These are phyloP conservation scores for Gamsiella multidivaricata DNA, from an alignment of 192 early-diverging fungal species.

Conservation along the genomic window DNA sequence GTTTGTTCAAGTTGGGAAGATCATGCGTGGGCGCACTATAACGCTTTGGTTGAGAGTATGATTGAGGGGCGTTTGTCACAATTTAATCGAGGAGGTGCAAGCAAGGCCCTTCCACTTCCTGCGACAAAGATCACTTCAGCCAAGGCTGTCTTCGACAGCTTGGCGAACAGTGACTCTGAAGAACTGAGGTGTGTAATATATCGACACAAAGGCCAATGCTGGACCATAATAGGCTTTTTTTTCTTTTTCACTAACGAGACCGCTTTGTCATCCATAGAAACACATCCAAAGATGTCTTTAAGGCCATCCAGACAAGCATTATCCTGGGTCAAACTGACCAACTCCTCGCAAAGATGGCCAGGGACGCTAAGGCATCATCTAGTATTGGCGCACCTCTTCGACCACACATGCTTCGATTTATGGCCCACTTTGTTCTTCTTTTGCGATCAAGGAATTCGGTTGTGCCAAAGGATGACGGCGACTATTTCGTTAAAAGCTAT, in stretches of 20 bases:
- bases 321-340: slow-evolving; percentile 44
- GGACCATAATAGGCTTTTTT: slow-evolving; percentile 9
- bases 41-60: slow-evolving; percentile 72
- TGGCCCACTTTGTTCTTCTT: slow-evolving; percentile 74
- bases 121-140: slow-evolving; percentile 9
- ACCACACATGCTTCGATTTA: slow-evolving; percentile 73
- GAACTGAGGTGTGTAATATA: slow-evolving; percentile 23
- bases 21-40: slow-evolving; percentile 84
- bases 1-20: slow-evolving; percentile 92
- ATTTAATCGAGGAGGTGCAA: slow-evolving; percentile 30
- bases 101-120: slow-evolving; percentile 23
- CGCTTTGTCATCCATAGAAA: slow-evolving; percentile 1
- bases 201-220: neutral
- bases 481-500: slow-evolving; percentile 65
- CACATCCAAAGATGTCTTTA: slow-evolving; percentile 38
- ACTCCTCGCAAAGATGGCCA: slow-evolving; percentile 30
- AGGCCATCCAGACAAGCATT: slow-evolving; percentile 38
- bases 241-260: no score
- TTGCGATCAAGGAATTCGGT: slow-evolving; percentile 66
- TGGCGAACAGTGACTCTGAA: slow-evolving; percentile 24
- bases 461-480: slow-evolving; percentile 56
- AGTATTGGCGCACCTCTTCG: slow-evolving; percentile 35
- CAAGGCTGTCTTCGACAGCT: slow-evolving; percentile 29
- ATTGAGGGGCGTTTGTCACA: slow-evolving; percentile 52
- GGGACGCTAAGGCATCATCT: slow-evolving; percentile 9